Conservation (phyloP, 2,329 filamentous ascomycete species). For the Fusarium duplospermum region DNA sequence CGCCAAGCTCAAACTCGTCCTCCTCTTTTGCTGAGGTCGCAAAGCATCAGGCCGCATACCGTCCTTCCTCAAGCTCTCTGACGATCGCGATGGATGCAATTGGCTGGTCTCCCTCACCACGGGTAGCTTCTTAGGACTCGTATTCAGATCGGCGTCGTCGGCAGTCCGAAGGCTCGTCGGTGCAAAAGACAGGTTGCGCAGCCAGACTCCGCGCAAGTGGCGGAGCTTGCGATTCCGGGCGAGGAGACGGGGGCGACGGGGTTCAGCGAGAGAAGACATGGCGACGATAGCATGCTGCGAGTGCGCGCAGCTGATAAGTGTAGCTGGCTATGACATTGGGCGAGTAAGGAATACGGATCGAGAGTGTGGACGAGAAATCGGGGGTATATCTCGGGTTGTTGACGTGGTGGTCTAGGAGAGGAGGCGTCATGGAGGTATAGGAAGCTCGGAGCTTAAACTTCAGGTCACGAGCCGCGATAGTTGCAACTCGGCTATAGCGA, state of each 20-base stretch:
- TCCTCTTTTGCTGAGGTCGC: conserved; percentile 50
- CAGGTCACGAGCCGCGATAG: conserved; percentile 41
- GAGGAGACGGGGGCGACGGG: conserved; percentile 63
- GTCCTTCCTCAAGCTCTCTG: conserved; percentile 59
- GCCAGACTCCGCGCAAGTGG: conserved; percentile 86
- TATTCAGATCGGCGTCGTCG: conserved; percentile 81
- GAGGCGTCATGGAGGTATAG: conserved; percentile 30
- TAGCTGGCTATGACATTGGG: conserved; percentile 35
- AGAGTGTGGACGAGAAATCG: neutral
- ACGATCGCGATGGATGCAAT: conserved; percentile 68
- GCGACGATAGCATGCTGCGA: conserved; percentile 31
- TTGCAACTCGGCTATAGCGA: conserved; percentile 42
- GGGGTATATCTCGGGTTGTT: neutral
- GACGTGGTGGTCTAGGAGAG: conserved; percentile 2
- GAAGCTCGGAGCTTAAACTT: conserved; percentile 35
- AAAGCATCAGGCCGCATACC: conserved; percentile 52
- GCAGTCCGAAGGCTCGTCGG: conserved; percentile 72
- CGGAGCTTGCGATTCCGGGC: conserved; percentile 87
- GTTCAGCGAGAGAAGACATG: conserved; percentile 54
- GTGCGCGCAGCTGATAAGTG: conserved; percentile 26
- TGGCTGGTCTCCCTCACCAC: conserved; percentile 59
- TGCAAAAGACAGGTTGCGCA: conserved; percentile 85
- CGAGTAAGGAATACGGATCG: conserved; percentile 1
- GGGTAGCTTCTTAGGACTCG: conserved; percentile 74
- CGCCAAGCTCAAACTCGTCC: conserved; percentile 63